These are phyloP conservation scores for Populus euphratica DNA, from an alignment of 345 rosid genomes.

Conservation along the genomic window DNA sequence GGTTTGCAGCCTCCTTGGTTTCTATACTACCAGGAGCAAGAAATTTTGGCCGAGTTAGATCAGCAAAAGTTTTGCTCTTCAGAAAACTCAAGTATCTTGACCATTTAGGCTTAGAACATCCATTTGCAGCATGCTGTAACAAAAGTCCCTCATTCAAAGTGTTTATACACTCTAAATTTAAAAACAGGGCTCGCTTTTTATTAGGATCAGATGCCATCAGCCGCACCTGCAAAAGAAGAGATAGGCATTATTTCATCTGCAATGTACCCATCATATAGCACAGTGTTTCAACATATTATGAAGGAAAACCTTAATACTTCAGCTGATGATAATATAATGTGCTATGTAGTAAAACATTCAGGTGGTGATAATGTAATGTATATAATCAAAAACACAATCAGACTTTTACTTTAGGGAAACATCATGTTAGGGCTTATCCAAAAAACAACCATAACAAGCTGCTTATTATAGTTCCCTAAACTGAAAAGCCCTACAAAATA, in stretches of 20 bases:
- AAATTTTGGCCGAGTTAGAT: conserved; percentile 69
- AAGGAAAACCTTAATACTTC: not conserved
- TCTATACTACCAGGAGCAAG: conserved; percentile 34
- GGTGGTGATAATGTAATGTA: too few species aligned
- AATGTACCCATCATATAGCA: too few species aligned
- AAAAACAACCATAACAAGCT: not conserved
- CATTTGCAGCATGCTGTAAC: conserved; percentile 64
- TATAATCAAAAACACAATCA: not conserved
- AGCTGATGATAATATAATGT: conserved; percentile 8
- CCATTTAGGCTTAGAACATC: conserved; percentile 84
- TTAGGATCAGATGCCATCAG: conserved; percentile 61
- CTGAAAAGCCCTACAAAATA: not conserved
- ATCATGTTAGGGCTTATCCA: not conserved
- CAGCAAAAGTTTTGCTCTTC: conserved; percentile 86
- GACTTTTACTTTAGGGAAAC: not conserved
- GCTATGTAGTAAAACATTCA: not conserved
- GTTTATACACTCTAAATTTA: conserved; percentile 80
- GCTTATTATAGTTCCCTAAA: not conserved
- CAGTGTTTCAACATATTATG: not conserved
- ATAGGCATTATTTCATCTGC: not conserved
- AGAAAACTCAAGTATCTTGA: conserved; percentile 86
- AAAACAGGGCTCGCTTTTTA: conserved; percentile 50
- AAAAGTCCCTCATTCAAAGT: conserved; percentile 89
- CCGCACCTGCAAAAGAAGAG: conserved; percentile 48
- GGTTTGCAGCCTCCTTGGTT: conserved; percentile 31